Conservation (phyloP, 768 basidiomycete genomes). For the Ramaria sp. region DNA sequence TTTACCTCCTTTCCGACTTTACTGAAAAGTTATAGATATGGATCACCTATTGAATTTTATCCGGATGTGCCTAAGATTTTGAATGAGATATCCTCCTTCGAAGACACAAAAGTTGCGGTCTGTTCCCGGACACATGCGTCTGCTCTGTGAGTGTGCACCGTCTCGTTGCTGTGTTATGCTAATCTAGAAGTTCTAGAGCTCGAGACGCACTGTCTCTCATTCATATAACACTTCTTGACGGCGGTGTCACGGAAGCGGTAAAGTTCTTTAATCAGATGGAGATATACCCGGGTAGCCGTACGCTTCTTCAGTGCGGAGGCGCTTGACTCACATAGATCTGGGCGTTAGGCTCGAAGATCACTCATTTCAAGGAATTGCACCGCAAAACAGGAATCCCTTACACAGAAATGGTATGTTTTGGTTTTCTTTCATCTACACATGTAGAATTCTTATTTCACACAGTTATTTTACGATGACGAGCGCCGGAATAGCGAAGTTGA, state of each 20-base stretch:
- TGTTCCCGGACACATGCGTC: constrained; percentile 66
- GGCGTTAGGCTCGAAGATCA: constrained; percentile 60
- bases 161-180: neutral
- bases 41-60: constrained; percentile 57
- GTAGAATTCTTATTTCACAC: neutral
- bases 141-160: constrained; percentile 41
- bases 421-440: neutral
- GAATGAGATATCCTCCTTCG: constrained; percentile 36
- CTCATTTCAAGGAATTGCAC: constrained; percentile 69
- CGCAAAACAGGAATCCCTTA: constrained; percentile 67
- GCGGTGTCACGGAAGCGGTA: constrained; percentile 34
- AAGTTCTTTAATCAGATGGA: constrained; percentile 60
- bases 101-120: constrained; percentile 48
- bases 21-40: constrained; percentile 28
- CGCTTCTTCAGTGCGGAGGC: neutral
- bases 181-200: constrained; percentile 36
- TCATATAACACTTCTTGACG: constrained; percentile 30
- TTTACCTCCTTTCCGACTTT: neutral
- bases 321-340: neutral
- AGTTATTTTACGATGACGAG: constrained; percentile 67
- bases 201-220: constrained; percentile 60
- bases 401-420: constrained; percentile 54
- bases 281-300: constrained; percentile 62
- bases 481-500: constrained; percentile 51
- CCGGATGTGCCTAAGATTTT: constrained; percentile 66